Base-by-base conservation (phyloP, 2,329 filamentous ascomycete genomes). In the Fusarium mangiferae region DNA sequence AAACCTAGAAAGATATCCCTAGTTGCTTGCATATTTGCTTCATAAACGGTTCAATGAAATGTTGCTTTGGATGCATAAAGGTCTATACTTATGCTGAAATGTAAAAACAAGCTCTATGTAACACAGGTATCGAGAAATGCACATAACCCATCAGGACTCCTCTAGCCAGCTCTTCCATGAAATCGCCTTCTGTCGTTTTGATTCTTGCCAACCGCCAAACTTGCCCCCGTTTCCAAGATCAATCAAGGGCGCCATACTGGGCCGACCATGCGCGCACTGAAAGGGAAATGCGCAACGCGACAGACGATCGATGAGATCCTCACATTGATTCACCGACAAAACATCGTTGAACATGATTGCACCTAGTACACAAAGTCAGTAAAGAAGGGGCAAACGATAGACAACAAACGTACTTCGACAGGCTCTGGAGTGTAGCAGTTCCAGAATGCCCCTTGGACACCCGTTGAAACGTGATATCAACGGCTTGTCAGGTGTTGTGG, bases 261-360 rank as follows among this genome's bases (percentile, higher is more conserved):
- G 90, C 60, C 91, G 85, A 1, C 94, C 94, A 84, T 97, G 94
- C 3, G 94, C 94, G 81, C 94, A 97, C 79, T 94, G 91, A 74
- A 96, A 96, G 0, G 94, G 94, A 70, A 96, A 94, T 0, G 85
- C 86, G 74, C 92, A 95, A 1, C 77, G 78, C 0, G 88, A 86
- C n/a, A 96, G 82, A 7, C 85, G 85, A 4, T 62, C 68, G 0
- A 96, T 80, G 39, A 96, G 81, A 1, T 81, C 78, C 15, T 82
- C 74, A 75, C 94, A 96, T 72, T 94, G 87, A 0, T 85, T 81
- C 2, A 79, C 71, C 1, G 85, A 86, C 13, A 96, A 82, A 11
- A 83, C 78, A 77, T 97, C 94, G 75, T 96, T 96, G 82, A 97
- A 97, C 93, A 95, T 96, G 79, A 96, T 91, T 6, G 94, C 93